Conservation (phyloP, 108 stramenopile genomes). For the Cyclostephanos tholiformis region DNA sequence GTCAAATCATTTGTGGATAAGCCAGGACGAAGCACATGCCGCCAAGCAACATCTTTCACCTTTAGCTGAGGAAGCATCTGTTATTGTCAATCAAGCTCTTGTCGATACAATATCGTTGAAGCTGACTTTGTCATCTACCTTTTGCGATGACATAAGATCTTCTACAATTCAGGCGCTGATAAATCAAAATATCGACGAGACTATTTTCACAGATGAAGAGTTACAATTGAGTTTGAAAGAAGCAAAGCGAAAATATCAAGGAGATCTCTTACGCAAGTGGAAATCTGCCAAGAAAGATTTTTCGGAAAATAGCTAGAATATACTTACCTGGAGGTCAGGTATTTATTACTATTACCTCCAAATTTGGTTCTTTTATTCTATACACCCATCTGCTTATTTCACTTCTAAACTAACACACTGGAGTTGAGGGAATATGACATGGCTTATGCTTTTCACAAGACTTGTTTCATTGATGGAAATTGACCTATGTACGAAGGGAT, state of each 20-base stretch:
- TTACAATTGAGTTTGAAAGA: slow-evolving; percentile 58
- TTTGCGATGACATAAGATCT: slow-evolving; percentile 45
- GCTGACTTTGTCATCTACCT: slow-evolving; percentile 16
- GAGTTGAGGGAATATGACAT: too few relatives aligned
- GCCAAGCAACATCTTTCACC: slow-evolving; percentile 65
- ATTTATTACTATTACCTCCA: too few relatives aligned
- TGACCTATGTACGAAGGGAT: too few relatives aligned
- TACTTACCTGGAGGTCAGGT: too few relatives aligned
- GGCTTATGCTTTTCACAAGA: too few relatives aligned
- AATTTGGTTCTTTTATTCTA: too few relatives aligned
- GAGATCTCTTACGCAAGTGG: slow-evolving; percentile 69
- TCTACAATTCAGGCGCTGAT: slow-evolving; percentile 55
- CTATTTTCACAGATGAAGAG: slow-evolving; percentile 59
- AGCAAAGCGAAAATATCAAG: slow-evolving; percentile 62
- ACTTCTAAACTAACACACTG: too few relatives aligned
- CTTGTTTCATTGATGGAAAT: too few relatives aligned
- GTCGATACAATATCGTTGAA: slow-evolving; percentile 43
- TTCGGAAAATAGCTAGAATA: too few relatives aligned
- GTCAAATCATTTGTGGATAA: slow-evolving; percentile 53
- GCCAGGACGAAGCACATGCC: slow-evolving; percentile 54
- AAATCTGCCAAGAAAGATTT: slow-evolving; percentile 86
- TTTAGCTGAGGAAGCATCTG: slow-evolving; percentile 32
- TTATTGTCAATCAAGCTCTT: slow-evolving; percentile 25
- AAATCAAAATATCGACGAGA: slow-evolving; percentile 25
- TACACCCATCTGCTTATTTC: too few relatives aligned